These are phyloP conservation scores for Rhizoctonia solani DNA, from an alignment of 1,284 basidiomycete genomes.

Conservation along the genomic window DNA sequence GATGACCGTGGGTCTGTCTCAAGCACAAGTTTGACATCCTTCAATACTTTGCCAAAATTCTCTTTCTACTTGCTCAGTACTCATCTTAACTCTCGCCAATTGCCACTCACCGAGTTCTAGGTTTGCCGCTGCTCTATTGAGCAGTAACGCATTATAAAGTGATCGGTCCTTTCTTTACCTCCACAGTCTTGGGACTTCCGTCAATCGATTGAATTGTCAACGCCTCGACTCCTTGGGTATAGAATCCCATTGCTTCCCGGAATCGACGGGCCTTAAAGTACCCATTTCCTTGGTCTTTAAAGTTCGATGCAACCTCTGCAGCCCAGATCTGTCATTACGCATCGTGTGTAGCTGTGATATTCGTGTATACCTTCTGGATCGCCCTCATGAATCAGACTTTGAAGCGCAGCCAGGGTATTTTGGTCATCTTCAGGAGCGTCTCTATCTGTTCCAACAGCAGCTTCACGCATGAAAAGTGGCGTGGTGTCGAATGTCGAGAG, in stretches of 20 bases:
- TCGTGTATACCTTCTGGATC: slow-evolving; percentile 83
- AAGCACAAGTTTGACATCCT: slow-evolving; percentile 80
- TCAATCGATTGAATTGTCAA: not conserved
- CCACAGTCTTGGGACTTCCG: not conserved
- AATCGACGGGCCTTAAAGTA: slow-evolving; percentile 87
- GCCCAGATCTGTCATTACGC: slow-evolving; percentile 49
- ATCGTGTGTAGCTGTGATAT: not conserved
- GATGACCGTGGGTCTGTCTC: slow-evolving; percentile 62
- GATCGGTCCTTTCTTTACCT: slow-evolving; percentile 56
- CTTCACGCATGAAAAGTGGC: slow-evolving; percentile 91
- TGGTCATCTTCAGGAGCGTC: slow-evolving; percentile 52
- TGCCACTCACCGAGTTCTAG: slow-evolving; percentile 73
- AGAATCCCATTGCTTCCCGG: slow-evolving; percentile 87
- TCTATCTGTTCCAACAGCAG: slow-evolving; percentile 53
- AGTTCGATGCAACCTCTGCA: slow-evolving; percentile 82
- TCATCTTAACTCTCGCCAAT: not conserved
- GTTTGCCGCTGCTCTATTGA: slow-evolving; percentile 93
- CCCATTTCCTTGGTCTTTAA: slow-evolving; percentile 95
- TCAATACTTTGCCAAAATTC: slow-evolving; percentile 83
- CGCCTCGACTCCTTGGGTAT: slow-evolving; percentile 86
- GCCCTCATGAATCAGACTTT: slow-evolving; percentile 86
- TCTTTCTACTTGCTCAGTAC: slow-evolving; percentile 52
- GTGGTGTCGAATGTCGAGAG: slow-evolving; percentile 52
- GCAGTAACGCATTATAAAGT: slow-evolving; percentile 72
- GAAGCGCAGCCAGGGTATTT: slow-evolving; percentile 73